Base-by-base conservation (phyloP, 2,329 filamentous ascomycete species). In the Neonectria sp. region DNA sequence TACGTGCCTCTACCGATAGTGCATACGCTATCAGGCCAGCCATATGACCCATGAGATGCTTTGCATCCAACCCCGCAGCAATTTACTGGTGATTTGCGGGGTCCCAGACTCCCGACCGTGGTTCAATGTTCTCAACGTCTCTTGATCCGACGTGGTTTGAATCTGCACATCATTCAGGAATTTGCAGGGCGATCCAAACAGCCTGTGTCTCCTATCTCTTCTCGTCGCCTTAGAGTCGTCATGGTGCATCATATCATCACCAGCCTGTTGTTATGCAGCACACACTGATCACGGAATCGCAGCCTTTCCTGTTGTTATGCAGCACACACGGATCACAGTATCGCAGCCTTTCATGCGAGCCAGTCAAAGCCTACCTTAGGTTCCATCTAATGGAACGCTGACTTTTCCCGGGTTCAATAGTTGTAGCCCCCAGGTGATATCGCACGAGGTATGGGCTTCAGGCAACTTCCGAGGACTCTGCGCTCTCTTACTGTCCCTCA, bases 11-110 rank as follows among this genome's bases (percentile, higher is more conserved):
- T 11, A 24, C 21, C 65, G 55, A 68, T 60, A 46, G 55, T 63
- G 69, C 63, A 59, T 55, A 70, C 63, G 66, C 57, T 72, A 57
- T 55, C 48, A 55, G 45, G 53, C 53, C 49, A 35, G 40, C 48
- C 58, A 65, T 65, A 60, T 59, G 51, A 63, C 63, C 60, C 49
- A 11, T 48, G 43, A 40, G 60, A 27, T 49, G 29, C 60, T 64
- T 55, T 29, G 46, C 57, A 46, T 60, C 24, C 53, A 67, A 70
- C 67, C 60, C 71, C 68, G 59, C 69, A 70, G 21, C 46, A 59
- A 53, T 48, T 71, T 62, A 53, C 68, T 63, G 57, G 63, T 68
- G 63, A 68, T 51, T 33, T 57, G 70, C 65, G 71, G 71, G 60
- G 71, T 61, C 33, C 15, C 37, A 7, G 6, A 40, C 37, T 40